Evolutionary conservation across 2,329 filamentous ascomycete genomes (phyloP).

Genomic region (Colletotrichum noveboracense): DNA sequence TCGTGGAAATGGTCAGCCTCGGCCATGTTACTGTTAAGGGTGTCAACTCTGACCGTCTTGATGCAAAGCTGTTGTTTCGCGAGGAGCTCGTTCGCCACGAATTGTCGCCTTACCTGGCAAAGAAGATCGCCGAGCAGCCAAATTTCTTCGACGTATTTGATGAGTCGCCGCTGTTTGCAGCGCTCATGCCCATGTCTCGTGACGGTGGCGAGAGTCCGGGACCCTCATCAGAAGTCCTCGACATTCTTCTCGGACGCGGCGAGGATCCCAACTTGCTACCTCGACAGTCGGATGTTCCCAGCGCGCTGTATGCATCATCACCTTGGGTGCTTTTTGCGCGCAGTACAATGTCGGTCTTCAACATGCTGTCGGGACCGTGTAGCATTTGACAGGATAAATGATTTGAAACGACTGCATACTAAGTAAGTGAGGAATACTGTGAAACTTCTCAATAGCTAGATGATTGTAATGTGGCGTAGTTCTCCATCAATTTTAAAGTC

Average conservation of each 20-base stretch:
- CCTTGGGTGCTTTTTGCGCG: background rate
- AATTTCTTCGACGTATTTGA: background rate
- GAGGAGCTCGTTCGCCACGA: background rate
- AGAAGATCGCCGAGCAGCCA: background rate
- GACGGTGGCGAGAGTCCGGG: background rate
- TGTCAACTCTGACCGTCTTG: background rate
- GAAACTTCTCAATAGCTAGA: too few species aligned
- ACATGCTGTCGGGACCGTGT: background rate
- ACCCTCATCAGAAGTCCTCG: background rate
- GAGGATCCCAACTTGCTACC: background rate
- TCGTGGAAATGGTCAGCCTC: background rate
- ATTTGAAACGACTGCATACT: too few species aligned
- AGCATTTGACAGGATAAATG: too few species aligned
- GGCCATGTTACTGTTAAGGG: background rate
- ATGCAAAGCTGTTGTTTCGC: background rate
- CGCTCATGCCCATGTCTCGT: background rate
- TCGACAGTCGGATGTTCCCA: accelerated
- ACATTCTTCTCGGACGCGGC: accelerated
- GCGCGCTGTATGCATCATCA: background rate
- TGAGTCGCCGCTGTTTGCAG: background rate
- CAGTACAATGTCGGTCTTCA: background rate
- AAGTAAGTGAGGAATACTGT: too few species aligned
- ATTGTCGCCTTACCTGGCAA: background rate
- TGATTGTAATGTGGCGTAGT: too few species aligned
- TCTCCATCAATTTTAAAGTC: too few species aligned